Conservation (phyloP, 257 asterid genomes). For the Avicennia marina region DNA sequence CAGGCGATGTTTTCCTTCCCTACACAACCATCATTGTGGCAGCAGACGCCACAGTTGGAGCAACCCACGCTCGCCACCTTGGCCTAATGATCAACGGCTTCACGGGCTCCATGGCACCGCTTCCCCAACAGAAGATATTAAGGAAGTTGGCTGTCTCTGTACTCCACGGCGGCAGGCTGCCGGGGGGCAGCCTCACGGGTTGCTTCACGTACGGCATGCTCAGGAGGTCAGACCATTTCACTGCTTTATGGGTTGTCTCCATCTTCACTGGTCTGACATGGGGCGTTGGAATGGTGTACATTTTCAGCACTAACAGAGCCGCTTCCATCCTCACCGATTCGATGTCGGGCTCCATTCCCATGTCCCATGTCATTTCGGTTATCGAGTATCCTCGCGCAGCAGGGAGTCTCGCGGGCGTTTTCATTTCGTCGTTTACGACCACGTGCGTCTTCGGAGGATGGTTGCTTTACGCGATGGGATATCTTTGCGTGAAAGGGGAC, state of each 20-base stretch:
- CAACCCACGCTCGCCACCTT: conserved; percentile 70
- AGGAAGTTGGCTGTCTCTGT: conserved; percentile 65
- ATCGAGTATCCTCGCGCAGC: conserved; percentile 72
- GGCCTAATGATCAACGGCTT: conserved; percentile 74
- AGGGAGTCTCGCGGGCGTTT: conserved; percentile 73
- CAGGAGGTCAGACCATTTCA: conserved; percentile 13
- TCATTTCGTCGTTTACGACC: conserved; percentile 65
- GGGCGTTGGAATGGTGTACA: background rate
- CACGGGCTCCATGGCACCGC: conserved; percentile 43
- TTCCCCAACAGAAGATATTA: conserved; percentile 49
- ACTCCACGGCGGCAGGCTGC: conserved; percentile 74
- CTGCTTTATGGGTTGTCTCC: background rate
- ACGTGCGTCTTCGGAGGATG: conserved; percentile 71
- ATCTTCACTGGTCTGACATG: background rate
- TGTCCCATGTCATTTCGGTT: conserved; percentile 47
- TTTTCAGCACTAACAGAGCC: conserved; percentile 29
- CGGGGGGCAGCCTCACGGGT: conserved; percentile 72
- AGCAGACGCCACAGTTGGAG: conserved; percentile 58
- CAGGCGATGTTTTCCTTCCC: conserved; percentile 61
- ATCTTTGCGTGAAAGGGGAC: conserved; percentile 40
- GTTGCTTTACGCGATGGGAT: conserved; percentile 60
- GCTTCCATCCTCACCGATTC: background rate
- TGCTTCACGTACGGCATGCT: conserved; percentile 71
- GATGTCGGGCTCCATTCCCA: conserved; percentile 28
- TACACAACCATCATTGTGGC: conserved; percentile 62